A percentile compares a stretch with the other conserved stretches of the same genome.
Conservation (phyloP, 1,139 yeast genomes). For the Kodamaea derodonti region DNA sequence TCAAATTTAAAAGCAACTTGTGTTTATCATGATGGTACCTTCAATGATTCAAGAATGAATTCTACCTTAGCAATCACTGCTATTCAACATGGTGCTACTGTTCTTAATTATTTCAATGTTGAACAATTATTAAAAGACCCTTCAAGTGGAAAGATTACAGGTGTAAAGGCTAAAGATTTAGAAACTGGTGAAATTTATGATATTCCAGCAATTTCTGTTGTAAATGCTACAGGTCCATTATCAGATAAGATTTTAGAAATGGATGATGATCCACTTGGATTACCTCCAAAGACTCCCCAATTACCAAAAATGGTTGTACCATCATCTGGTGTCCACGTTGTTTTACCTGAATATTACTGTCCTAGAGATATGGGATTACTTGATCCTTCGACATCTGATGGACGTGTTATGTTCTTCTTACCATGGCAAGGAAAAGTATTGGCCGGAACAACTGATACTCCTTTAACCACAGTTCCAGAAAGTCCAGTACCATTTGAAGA, state of each 20-base stretch:
- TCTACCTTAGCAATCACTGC: slow-evolving; percentile 85
- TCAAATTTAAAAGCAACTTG: slow-evolving; percentile 82
- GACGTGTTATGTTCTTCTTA: slow-evolving; percentile 93
- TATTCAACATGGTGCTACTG: slow-evolving; percentile 82
- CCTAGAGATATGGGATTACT: slow-evolving; percentile 85
- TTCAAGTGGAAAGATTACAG: slow-evolving; percentile 53
- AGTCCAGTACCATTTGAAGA: slow-evolving; percentile 86
- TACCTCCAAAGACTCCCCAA: slow-evolving; percentile 49
- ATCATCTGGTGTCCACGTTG: slow-evolving; percentile 89
- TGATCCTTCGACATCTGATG: slow-evolving; percentile 91
- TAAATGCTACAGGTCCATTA: slow-evolving; percentile 94
- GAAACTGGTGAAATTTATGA: slow-evolving; percentile 64
- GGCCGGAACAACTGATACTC: slow-evolving; percentile 95
- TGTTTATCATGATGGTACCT: slow-evolving; percentile 93
- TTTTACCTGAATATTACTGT: slow-evolving; percentile 88
- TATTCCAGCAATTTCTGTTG: slow-evolving; percentile 68
- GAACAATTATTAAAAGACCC: slow-evolving; percentile 64
- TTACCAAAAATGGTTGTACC: slow-evolving; percentile 85
- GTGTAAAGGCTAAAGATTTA: slow-evolving; percentile 72
- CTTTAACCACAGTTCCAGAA: slow-evolving; percentile 68
- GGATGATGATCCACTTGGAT: slow-evolving; percentile 71
- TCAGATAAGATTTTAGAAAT: slow-evolving; percentile 81
- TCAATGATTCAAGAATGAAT: slow-evolving; percentile 91
- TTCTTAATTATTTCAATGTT: slow-evolving; percentile 82
- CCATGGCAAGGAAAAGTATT: slow-evolving; percentile 98